These are phyloP conservation scores for Calonectria crousiana DNA, from an alignment of 2,329 filamentous ascomycete genomes.

Conservation along the genomic window DNA sequence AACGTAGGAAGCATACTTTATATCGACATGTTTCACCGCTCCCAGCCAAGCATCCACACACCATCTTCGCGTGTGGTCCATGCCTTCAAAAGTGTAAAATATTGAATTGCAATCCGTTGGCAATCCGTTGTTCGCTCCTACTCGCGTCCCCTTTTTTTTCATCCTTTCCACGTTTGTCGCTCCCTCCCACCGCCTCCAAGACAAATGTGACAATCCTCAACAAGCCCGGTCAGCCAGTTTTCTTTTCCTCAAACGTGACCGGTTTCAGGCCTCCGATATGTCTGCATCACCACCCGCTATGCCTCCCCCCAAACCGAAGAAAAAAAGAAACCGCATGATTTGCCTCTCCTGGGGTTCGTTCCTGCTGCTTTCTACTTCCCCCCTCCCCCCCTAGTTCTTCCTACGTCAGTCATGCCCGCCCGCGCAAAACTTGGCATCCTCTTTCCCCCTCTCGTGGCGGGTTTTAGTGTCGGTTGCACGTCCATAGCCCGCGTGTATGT, in stretches of 20 bases:
- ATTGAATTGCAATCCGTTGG: background rate
- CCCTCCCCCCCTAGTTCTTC: background rate
- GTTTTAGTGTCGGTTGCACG: background rate
- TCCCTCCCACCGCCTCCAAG: background rate
- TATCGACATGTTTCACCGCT: background rate
- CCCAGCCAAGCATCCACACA: background rate
- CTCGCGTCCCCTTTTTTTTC: background rate
- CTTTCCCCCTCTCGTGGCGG: background rate
- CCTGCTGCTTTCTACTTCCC: background rate
- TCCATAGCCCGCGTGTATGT: background rate
- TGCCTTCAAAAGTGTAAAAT: background rate
- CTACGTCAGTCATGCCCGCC: background rate
- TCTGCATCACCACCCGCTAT: background rate
- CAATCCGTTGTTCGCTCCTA: background rate
- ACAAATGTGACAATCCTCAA: background rate
- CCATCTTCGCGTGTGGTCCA: background rate
- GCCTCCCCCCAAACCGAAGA: background rate
- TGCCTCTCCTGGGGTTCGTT: background rate
- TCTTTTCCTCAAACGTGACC: slow-evolving; percentile 7
- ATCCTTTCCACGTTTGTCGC: background rate
- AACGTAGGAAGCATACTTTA: background rate
- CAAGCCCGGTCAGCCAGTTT: background rate
- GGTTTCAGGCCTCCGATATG: slow-evolving; percentile 22
- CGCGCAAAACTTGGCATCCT: background rate
- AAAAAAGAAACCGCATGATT: background rate